Evolutionary conservation across 1,139 yeast genomes (phyloP).

Genomic region (Zygoascus sp.): DNA sequence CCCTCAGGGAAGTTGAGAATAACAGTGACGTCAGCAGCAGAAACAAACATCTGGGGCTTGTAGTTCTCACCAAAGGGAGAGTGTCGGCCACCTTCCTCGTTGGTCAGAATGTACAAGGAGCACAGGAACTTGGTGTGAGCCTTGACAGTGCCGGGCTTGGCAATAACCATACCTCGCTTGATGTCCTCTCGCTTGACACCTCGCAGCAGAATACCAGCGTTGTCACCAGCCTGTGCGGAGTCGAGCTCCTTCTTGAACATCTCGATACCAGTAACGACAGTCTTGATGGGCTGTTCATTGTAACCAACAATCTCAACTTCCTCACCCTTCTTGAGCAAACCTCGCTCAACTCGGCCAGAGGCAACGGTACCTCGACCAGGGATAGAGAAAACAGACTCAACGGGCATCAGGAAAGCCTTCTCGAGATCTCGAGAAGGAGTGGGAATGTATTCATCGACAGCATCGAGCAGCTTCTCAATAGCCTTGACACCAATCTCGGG

Average conservation of each 20-base stretch:
- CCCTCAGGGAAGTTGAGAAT: slow-evolving; percentile 88
- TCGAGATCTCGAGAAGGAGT: slow-evolving; percentile 95
- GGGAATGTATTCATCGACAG: slow-evolving; percentile 92
- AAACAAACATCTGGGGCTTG: slow-evolving; percentile 95
- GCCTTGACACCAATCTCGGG: slow-evolving; percentile 93
- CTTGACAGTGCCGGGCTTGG: slow-evolving; percentile 87
- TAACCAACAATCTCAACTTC: slow-evolving; percentile 95
- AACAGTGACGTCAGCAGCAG: slow-evolving; percentile 95
- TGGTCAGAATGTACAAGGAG: slow-evolving; percentile 84
- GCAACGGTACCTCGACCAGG: slow-evolving; percentile 99
- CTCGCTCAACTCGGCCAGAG: slow-evolving; percentile 99
- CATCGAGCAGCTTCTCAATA: slow-evolving; percentile 76
- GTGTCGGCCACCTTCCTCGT: slow-evolving; percentile 99
- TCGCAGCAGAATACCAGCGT: slow-evolving; percentile 95
- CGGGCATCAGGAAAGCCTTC: slow-evolving; percentile 94
- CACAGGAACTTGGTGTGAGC: slow-evolving; percentile 94
- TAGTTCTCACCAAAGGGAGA: slow-evolving; percentile 95
- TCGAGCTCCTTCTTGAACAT: slow-evolving; percentile 99
- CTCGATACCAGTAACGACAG: slow-evolving; percentile 96
- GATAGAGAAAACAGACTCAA: slow-evolving; percentile 95
- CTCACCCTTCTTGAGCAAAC: slow-evolving; percentile 94
- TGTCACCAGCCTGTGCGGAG: slow-evolving; percentile 98
- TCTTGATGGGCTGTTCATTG: slow-evolving; percentile 81
- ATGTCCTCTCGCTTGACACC: slow-evolving; percentile 98
- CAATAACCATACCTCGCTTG: slow-evolving; percentile 95